Evolutionary conservation across 345 rosid species (phyloP), one percentile per base, ranked within the genome.

Genomic region (Erysimum cheiranthoides): DNA sequence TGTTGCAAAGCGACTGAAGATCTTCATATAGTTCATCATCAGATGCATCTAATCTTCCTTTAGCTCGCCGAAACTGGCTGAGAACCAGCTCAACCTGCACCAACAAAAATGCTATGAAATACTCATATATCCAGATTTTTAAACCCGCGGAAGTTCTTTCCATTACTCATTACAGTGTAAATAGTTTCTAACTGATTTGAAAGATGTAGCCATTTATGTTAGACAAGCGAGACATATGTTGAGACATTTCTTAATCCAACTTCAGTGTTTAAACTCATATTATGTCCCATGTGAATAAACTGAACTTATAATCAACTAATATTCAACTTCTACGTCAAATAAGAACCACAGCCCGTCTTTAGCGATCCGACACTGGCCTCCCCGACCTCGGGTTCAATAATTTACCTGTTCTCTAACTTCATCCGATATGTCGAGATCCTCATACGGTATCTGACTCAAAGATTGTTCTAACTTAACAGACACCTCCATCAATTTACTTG

Each of bases 401-500:
- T 65, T 13, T 78, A 95, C 99, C 96, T 90, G 99, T 71, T 95
- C 99, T 73, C 90, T 95, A 65, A 95, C 97, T 90, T 95, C 99
- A 80, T 92, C 97, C 3, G 97, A 90, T 70, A 95, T 92, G 66
- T 90, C 97, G 13, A 95, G 92, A 62, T 79, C 83, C 66, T 90
- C 91, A 69, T 40, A 84, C 21, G 96, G 77, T 77, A 92, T 85
- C 80, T 79, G 80, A 77, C 89, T 84, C 70, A 95, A 81, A 61
- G 93, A 86, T 80, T 87, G 90, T 77, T 92, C 96, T 81, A 92
- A 47, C 71, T 65, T 82, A 9, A 81, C 79, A 8, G 96, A 90
- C 75, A 92, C 83, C 74, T 88, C 93, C 79, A 84, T 73, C 73
- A 86, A 87, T 62, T 82, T 88, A 74, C 75, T 75, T 84, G 90